phyloP scores from a whole-genome alignment of 2,329 filamentous ascomycete species.

The Stagonosporopsis tanaceti region DNA sequence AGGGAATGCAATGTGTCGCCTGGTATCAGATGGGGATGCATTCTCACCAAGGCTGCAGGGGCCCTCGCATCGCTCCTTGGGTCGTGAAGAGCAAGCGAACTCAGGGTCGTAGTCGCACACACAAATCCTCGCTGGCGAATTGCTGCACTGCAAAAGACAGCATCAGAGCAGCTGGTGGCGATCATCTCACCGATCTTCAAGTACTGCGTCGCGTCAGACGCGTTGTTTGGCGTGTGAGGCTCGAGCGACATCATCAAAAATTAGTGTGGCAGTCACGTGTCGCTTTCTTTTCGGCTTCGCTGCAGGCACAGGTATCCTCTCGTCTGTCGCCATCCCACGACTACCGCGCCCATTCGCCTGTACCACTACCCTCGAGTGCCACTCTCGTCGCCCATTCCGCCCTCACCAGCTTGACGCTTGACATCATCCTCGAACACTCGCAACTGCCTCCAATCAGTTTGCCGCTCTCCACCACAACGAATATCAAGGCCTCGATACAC shows the following conservation, averaged over 20 bases:
- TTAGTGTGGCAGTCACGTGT: constrained; percentile 19
- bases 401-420: constrained; percentile 31
- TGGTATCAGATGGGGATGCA: constrained; percentile 1
- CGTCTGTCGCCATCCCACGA: constrained; percentile 21
- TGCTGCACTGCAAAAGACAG: not conserved
- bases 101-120: constrained; percentile 2
- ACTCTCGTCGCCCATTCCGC: constrained; percentile 23
- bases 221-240: constrained; percentile 14
- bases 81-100: constrained; percentile 4
- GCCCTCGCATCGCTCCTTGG: constrained; percentile 2
- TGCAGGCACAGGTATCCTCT: constrained; percentile 17
- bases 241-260: constrained; percentile 19
- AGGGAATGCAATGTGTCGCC: constrained; percentile 1
- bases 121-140: not conserved
- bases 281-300: constrained; percentile 11
- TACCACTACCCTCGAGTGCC: constrained; percentile 27
- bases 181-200: not conserved
- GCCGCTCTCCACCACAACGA: constrained; percentile 36
- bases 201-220: constrained; percentile 16
- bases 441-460: constrained; percentile 34
- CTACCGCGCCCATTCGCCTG: constrained; percentile 30
- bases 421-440: constrained; percentile 28
- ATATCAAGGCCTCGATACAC: constrained; percentile 37
- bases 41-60: constrained; percentile 1
- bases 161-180: not conserved